Evolutionary conservation across 192 early-diverging fungal species (phyloP), one percentile per base, ranked within the genome.

Genomic region (Geranomyces michiganensis): DNA sequence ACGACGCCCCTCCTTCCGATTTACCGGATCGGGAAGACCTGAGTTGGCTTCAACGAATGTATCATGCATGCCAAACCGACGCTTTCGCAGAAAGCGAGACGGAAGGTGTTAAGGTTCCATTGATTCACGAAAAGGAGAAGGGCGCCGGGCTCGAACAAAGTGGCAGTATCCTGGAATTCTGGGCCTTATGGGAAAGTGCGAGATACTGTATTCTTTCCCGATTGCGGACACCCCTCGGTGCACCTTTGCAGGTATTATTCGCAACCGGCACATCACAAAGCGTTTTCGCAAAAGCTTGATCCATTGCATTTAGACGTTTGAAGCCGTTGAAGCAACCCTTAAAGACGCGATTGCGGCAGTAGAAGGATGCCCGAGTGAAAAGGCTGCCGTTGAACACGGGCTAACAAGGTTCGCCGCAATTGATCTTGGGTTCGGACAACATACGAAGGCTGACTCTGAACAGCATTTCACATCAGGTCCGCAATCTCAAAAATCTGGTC

Each of bases 181-280:
- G 92, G 92, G 83, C 79, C 0, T 65, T 91, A 22, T 93, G 92
- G 92, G 92, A 94, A 78, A 73, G 77, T 4, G 79, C 90, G 17
- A 81, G 92, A 61, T 92, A 87, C 63, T 91, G 89, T 61, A 82
- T 92, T 24, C 51, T 91, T n/a, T 84, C 89, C 10, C 75, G 90
- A 62, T 68, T 94, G 62, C 77, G 90, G 12, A 93, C 92, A 14
- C 88, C 91, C 0, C 88, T 91, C 68, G 92, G 92, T 44, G 80
- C 85, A 8, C 90, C 92, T 6, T 79, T 87, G 46, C 89, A 89
- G 74, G 83, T 78, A 70, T 31, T 45, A 21, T 31, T 51, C 51
- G 15, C 2, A 19, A 41, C 36, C 5, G 36, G 36, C 10, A 41
- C 64, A 58, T 3, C 26, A 55, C 13, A 2, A 19, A 47, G 46